Conservation (phyloP, 805 yeast species). For the Schwanniomyces sp. region DNA sequence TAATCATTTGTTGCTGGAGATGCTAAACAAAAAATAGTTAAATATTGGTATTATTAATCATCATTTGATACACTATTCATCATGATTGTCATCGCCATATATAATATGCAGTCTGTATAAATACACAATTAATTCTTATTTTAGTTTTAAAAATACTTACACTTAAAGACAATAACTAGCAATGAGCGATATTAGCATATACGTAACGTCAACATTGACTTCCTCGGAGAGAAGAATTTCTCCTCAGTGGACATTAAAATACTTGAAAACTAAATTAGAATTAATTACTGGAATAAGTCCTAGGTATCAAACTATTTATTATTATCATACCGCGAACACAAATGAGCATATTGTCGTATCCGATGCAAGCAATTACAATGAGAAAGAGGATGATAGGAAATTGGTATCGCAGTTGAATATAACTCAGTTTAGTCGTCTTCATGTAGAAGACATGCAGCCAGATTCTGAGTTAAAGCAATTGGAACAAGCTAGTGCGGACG, state of each 20-base stretch:
- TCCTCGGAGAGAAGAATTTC: slow-evolving; percentile 70
- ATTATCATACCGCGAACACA: slow-evolving; percentile 42
- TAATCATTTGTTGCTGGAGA: too few relatives aligned
- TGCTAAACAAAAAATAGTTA: too few relatives aligned
- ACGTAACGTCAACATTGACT: slow-evolving; percentile 63
- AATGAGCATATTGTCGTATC: slow-evolving; percentile 30
- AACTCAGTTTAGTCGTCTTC: slow-evolving; percentile 47
- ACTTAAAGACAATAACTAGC: neutral
- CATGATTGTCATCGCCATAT: too few relatives aligned
- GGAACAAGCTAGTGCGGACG: slow-evolving; percentile 20
- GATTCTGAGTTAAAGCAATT: slow-evolving; percentile 49
- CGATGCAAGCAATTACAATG: slow-evolving; percentile 12
- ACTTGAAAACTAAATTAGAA: slow-evolving; percentile 58
- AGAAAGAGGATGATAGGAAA: slow-evolving; percentile 11
- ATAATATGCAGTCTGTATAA: neutral
- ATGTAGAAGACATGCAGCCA: slow-evolving; percentile 57
- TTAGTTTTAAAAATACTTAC: neutral
- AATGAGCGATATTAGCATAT: slow-evolving; percentile 50
- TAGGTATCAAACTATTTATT: slow-evolving; percentile 47
- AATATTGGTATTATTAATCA: too few relatives aligned
- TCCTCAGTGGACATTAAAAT: slow-evolving; percentile 56
- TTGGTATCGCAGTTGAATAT: slow-evolving; percentile 26
- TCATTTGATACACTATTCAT: too few relatives aligned
- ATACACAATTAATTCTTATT: neutral
- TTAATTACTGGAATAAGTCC: slow-evolving; percentile 75